Conservation (phyloP, 371 early-diverging fungal species). For the Mortierella sp. region DNA sequence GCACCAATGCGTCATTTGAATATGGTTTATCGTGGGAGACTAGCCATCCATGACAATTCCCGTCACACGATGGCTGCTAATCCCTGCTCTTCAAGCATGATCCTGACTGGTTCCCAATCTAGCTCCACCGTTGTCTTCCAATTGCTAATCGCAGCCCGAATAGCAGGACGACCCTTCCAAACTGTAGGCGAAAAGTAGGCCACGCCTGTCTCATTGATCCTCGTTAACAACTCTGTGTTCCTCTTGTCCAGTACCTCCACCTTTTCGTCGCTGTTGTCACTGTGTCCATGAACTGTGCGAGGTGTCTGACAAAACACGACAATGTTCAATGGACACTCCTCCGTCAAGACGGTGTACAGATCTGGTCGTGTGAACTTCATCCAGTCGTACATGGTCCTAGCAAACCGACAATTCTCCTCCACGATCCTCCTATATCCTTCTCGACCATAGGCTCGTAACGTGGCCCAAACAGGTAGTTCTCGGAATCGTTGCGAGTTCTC, state of each 20-base stretch:
- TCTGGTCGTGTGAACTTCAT: slow-evolving; percentile 43
- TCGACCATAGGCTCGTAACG: slow-evolving; percentile 55
- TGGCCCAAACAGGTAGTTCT: slow-evolving; percentile 58
- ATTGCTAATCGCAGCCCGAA: slow-evolving; percentile 59
- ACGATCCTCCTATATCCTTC: slow-evolving; percentile 55
- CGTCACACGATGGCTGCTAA: too few species aligned
- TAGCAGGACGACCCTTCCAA: slow-evolving; percentile 54
- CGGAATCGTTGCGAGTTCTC: slow-evolving; percentile 64
- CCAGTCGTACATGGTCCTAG: slow-evolving; percentile 55
- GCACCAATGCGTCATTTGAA: too few species aligned
- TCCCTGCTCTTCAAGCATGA: slow-evolving; percentile 32
- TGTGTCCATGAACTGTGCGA: too few species aligned
- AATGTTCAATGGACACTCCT: slow-evolving; percentile 53
- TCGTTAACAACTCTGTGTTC: slow-evolving; percentile 35
- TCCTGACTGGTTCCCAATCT: slow-evolving; percentile 46
- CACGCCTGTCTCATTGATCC: slow-evolving; percentile 52
- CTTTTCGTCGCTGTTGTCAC: background rate
- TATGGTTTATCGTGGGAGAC: too few species aligned
- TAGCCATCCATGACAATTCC: too few species aligned
- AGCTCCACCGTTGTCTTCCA: slow-evolving; percentile 57
- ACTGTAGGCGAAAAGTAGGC: slow-evolving; percentile 57
- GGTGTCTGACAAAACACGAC: slow-evolving; percentile 54
- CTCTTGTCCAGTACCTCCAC: slow-evolving; percentile 13
- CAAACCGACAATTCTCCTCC: slow-evolving; percentile 56
- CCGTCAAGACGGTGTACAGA: slow-evolving; percentile 26